Base-by-base conservation (phyloP, 2,329 filamentous ascomycete species). In the Arthrocladium fulminans region DNA sequence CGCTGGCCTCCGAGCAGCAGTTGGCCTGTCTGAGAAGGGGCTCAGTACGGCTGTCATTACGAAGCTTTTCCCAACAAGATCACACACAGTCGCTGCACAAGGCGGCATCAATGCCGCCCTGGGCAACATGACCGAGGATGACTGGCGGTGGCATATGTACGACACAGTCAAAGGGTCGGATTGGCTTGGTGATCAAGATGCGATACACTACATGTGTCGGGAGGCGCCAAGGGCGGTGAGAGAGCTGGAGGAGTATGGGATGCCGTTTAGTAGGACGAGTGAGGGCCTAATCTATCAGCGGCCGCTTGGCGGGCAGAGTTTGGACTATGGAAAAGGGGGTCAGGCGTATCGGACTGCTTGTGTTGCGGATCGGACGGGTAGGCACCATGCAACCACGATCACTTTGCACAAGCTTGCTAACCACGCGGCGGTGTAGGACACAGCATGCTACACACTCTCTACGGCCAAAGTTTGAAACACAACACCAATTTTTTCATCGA, bases 61-160 rank as follows among this genome's bases (percentile, higher is more conserved):
- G 32, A 81, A 81, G 60, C 69, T 81, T 29, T 81, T 80, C 62
- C 76, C 76, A 22, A 81, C 78, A 15, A 69, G 79, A 63, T 76
- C 72, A 53, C 78, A 81, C 63, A 81, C 78, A 12, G 79, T 81
- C 49, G 79, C 79, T n/a, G 79, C 79, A 19, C 79, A 82, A 64
- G 78, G 79, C 52, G 79, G 79, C 55, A 81, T 81, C 60, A 77
- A 77, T 58, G 74, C 74, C 9, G 74, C 74, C 3, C 61, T 77
- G 13, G 75, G 73, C 51, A 75, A 75, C 74, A 96, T 96, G 89
- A 88, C 95, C 77, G 81, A 90, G 75, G 89, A 96, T 64, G 88
- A 96, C 73, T 96, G 89, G 89, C 83, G 88, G 76, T 96, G 89
- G 89, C 89, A 96, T 73, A 96, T 96, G 89, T 96, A 96, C 76